These are phyloP conservation scores for Cryptosporidium ubiquitum DNA, from an alignment of 169 alveolate species.

Conservation along the genomic window DNA sequence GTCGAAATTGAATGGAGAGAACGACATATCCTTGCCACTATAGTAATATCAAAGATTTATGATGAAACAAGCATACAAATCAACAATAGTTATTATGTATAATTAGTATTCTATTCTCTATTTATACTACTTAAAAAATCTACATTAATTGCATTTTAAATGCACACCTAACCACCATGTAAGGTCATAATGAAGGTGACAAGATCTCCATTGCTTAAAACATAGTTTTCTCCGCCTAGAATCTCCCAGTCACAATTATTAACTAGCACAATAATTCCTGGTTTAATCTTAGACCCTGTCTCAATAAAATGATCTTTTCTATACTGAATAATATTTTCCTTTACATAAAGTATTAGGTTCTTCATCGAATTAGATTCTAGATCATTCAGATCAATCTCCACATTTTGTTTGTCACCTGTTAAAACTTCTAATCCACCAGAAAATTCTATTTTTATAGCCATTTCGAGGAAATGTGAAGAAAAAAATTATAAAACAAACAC, in stretches of 20 bases:
- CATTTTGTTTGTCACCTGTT: constrained; percentile 19
- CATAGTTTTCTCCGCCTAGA: constrained; percentile 86
- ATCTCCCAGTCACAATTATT: constrained; percentile 96
- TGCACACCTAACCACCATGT: constrained; percentile 91
- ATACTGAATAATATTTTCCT: constrained; percentile 34
- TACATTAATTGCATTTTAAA: neutral
- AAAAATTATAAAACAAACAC: neutral
- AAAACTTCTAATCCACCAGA: constrained; percentile 65
- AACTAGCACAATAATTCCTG: constrained; percentile 93
- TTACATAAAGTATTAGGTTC: constrained; percentile 14
- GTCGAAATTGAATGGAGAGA: constrained; percentile 75
- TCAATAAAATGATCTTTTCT: constrained; percentile 68
- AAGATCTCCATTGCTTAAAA: constrained; percentile 83
- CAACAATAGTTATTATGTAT: neutral
- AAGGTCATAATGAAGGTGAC: constrained; percentile 94
- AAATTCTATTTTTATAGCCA: constrained; percentile 24
- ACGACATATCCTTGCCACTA: constrained; percentile 75
- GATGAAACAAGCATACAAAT: neutral
- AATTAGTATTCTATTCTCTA: neutral
- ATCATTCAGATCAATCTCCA: neutral
- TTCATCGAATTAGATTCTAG: constrained; percentile 32
- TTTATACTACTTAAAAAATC: neutral
- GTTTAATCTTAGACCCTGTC: constrained; percentile 78
- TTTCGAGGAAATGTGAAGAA: neutral
- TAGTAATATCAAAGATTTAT: neutral